These are phyloP conservation scores for Teratosphaeria pseudoeucalypti DNA, from an alignment of 2,329 filamentous ascomycete genomes.

Conservation along the genomic window DNA sequence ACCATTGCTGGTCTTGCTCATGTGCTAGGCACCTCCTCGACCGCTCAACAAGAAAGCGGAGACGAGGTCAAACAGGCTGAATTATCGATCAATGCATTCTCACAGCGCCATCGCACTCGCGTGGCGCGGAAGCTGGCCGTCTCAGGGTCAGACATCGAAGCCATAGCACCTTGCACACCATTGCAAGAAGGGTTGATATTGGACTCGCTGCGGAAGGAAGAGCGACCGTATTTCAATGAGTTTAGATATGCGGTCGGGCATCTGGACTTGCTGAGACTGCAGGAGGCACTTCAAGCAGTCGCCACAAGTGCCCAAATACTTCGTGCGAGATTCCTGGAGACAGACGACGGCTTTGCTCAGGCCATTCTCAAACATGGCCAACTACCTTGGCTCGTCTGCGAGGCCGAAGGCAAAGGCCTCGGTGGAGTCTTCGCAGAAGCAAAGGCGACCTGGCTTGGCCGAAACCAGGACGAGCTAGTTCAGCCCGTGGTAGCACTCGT, in stretches of 20 bases:
- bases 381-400: neutral
- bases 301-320: slow-evolving; percentile 51
- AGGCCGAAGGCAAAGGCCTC: slow-evolving; percentile 31
- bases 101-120: slow-evolving; percentile 47
- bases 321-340: slow-evolving; percentile 61
- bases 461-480: slow-evolving; percentile 40
- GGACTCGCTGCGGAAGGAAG: slow-evolving; percentile 48
- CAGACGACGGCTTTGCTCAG: slow-evolving; percentile 67
- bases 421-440: slow-evolving; percentile 27
- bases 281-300: slow-evolving; percentile 47
- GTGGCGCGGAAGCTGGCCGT: slow-evolving; percentile 46
- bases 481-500: slow-evolving; percentile 45
- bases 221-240: slow-evolving; percentile 62
- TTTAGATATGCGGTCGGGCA: slow-evolving; percentile 52
- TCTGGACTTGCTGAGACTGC: slow-evolving; percentile 41
- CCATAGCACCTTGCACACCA: slow-evolving; percentile 71
- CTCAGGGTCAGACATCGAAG: slow-evolving; percentile 49
- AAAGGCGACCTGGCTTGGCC: slow-evolving; percentile 43
- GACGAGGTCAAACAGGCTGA: slow-evolving; percentile 31
- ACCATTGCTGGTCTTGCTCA: slow-evolving; percentile 29
- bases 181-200: slow-evolving; percentile 81
- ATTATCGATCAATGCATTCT: slow-evolving; percentile 48
- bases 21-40: neutral
- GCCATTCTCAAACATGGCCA: slow-evolving; percentile 44
- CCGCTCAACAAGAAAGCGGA: neutral